Conservation (phyloP, 768 basidiomycete genomes). For the Fomitopsis pulvina region DNA sequence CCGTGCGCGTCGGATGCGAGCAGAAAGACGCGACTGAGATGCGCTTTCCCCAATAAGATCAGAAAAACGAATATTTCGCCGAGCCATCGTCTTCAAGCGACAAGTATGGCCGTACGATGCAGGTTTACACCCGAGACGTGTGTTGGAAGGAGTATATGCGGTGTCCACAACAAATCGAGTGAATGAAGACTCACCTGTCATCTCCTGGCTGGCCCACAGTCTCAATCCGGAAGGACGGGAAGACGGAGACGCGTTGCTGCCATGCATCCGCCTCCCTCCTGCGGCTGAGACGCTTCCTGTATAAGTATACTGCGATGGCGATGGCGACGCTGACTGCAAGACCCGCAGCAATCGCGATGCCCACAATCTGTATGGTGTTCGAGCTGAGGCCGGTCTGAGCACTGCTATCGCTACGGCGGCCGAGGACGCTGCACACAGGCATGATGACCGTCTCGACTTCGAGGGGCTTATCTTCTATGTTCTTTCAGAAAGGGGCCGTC, state of each 20-base stretch:
- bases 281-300: constrained; percentile 27
- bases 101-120: too few relatives aligned
- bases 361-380: constrained; percentile 31
- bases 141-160: background rate
- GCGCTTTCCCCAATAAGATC: too few relatives aligned
- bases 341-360: constrained; percentile 16
- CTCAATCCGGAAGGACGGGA: constrained; percentile 2
- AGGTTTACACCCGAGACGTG: too few relatives aligned
- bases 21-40: too few relatives aligned
- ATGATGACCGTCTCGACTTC: background rate
- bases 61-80: too few relatives aligned
- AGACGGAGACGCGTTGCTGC: constrained; percentile 6
- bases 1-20: too few relatives aligned
- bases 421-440: background rate
- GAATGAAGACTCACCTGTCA: background rate
- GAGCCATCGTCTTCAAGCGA: too few relatives aligned
- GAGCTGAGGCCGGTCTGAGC: constrained; percentile 3
- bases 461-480: background rate
- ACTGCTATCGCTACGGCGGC: background rate
- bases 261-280: constrained; percentile 9
- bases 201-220: background rate
- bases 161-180: background rate
- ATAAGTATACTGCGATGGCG: constrained; percentile 29
- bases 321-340: constrained; percentile 33
- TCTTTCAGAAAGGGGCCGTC: background rate